phyloP scores from a whole-genome alignment of 192 early-diverging fungal genomes.

The Chytriomyces hyalinus region DNA sequence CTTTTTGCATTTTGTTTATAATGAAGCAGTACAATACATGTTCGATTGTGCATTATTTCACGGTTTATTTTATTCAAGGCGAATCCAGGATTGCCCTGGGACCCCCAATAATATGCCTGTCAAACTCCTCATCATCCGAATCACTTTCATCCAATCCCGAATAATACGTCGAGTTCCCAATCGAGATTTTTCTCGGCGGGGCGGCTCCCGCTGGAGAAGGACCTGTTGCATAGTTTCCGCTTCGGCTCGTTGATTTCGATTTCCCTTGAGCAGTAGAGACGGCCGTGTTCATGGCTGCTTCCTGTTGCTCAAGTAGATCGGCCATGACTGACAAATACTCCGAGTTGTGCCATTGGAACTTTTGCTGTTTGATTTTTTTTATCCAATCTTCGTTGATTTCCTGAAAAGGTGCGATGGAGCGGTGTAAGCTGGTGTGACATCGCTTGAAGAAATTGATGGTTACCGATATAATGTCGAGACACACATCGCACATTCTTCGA shows the following conservation, averaged over 20 bases:
- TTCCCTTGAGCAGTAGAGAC: background rate
- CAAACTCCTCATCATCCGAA: conserved; percentile 43
- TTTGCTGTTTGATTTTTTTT: conserved; percentile 54
- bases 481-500: conserved; percentile 60
- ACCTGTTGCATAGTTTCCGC: background rate
- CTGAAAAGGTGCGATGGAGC: conserved; percentile 31
- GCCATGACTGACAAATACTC: conserved; percentile 59
- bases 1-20: background rate
- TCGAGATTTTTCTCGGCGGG: conserved; percentile 17
- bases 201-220: background rate
- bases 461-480: conserved; percentile 62
- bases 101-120: conserved; percentile 47
- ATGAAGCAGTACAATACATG: background rate
- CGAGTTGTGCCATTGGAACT: conserved; percentile 62
- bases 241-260: background rate
- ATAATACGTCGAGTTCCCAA: conserved; percentile 35
- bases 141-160: conserved; percentile 35
- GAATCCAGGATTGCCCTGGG: conserved; percentile 52
- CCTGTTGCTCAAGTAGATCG: conserved; percentile 34
- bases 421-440: background rate
- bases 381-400: conserved; percentile 64
- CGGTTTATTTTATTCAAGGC: conserved; percentile 26
- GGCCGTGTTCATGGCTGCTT: conserved; percentile 21
- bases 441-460: background rate
- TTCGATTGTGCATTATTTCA: no score